phyloP scores from a whole-genome alignment of 352 stramenopile species.

The Phytophthora chlamydospora region DNA sequence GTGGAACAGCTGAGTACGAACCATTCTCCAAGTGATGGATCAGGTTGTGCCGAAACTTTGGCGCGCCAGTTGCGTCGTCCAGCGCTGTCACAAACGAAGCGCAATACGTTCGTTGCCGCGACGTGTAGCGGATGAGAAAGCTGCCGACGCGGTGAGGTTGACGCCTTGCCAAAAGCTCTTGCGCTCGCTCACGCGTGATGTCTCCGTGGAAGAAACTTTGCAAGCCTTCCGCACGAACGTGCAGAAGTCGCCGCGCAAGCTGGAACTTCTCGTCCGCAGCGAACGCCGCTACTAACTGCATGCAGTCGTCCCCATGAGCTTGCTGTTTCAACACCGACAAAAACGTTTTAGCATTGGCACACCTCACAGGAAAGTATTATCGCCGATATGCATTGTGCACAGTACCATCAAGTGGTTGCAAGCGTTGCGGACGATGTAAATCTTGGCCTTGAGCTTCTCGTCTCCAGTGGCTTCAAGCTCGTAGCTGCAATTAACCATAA shows the following conservation, averaged over 20 bases:
- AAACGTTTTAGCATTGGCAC: background rate
- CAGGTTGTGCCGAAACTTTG: slow-evolving; percentile 71
- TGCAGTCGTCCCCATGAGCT: slow-evolving; percentile 60
- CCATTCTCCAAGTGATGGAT: slow-evolving; percentile 72
- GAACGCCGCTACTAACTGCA: slow-evolving; percentile 58
- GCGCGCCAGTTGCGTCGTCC: slow-evolving; percentile 31
- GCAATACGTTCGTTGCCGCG: slow-evolving; percentile 68
- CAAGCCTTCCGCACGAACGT: slow-evolving; percentile 61
- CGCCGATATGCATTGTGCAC: too few species aligned
- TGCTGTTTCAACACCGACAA: slow-evolving; percentile 37
- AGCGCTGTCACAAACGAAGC: slow-evolving; percentile 70
- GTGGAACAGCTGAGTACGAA: slow-evolving; percentile 65
- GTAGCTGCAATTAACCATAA: slow-evolving; percentile 44
- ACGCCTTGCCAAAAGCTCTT: slow-evolving; percentile 47
- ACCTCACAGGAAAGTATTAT: background rate
- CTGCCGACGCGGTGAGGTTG: slow-evolving; percentile 43
- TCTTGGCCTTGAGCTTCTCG: slow-evolving; percentile 39
- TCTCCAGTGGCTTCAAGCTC: slow-evolving; percentile 52
- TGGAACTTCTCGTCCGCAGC: slow-evolving; percentile 73
- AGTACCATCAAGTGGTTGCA: slow-evolving; percentile 74
- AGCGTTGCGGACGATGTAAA: slow-evolving; percentile 83
- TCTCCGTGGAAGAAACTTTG: slow-evolving; percentile 83
- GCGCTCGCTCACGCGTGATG: slow-evolving; percentile 59
- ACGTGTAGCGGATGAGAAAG: slow-evolving; percentile 82
- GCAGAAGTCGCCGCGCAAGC: slow-evolving; percentile 57